Percentiles rank a stretch among this genome's conserved stretches.
These are phyloP conservation scores for Neocallimastix lanati DNA, from an alignment of 192 early-diverging fungal species.

Conservation along the genomic window DNA sequence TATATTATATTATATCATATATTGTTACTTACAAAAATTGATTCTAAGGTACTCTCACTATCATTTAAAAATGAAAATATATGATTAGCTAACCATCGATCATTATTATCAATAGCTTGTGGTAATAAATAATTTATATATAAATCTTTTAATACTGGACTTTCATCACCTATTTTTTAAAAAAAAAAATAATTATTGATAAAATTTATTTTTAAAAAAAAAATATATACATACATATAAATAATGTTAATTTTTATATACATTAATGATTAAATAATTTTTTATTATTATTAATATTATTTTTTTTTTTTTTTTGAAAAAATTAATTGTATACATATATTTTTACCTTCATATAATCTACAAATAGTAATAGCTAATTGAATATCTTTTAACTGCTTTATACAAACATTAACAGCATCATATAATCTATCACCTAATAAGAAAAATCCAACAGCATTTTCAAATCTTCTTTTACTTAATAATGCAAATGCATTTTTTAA, in stretches of 20 bases:
- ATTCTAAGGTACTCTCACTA: conserved; percentile 31
- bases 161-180: conserved; percentile 27
- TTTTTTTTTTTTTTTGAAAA: too few relatives aligned
- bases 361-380: conserved; percentile 86
- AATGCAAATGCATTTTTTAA: conserved; percentile 97
- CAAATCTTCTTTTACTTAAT: conserved; percentile 80
- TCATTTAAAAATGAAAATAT: conserved; percentile 35
- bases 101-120: conserved; percentile 24
- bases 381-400: conserved; percentile 76
- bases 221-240: conserved; percentile 5
- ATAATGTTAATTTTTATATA: too few relatives aligned
- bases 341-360: conserved; percentile 77
- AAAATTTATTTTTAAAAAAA: not conserved
- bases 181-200: too few relatives aligned
- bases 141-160: conserved; percentile 30
- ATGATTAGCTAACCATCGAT: conserved; percentile 45
- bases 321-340: too few relatives aligned
- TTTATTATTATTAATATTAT: not conserved
- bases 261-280: not conserved
- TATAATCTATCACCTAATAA: conserved; percentile 66
- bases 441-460: conserved; percentile 90
- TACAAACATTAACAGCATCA: conserved; percentile 82
- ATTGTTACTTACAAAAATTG: conserved; percentile 36
- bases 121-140: conserved; percentile 27
- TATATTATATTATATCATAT: too few relatives aligned